Evolutionary conservation across 805 yeast genomes (phyloP).

Genomic region (Saccharomycopsis capsularis): DNA sequence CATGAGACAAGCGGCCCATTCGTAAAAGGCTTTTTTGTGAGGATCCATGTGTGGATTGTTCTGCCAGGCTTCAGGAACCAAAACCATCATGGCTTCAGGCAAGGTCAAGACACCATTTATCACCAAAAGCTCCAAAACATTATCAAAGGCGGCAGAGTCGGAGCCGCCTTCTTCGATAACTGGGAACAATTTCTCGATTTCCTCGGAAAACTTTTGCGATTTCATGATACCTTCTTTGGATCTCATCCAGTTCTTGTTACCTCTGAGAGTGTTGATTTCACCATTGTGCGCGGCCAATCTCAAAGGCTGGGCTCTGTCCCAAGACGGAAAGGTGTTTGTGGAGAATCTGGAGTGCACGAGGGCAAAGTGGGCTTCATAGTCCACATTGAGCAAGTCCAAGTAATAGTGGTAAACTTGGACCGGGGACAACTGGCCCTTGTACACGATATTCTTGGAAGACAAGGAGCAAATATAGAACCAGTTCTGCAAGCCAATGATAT

Average conservation of each 20-base stretch:
- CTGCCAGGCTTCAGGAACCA: conserved; percentile 99
- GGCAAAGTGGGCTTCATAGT: conserved; percentile 92
- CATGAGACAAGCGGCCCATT: conserved; percentile 99
- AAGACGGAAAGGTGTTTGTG: conserved; percentile 97
- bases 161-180: conserved; percentile 98
- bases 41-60: conserved; percentile 82
- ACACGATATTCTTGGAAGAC: conserved; percentile 82
- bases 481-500: conserved; percentile 86
- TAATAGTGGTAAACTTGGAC: conserved; percentile 92
- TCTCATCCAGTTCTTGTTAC: conserved; percentile 99
- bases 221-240: conserved; percentile 97
- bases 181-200: conserved; percentile 84
- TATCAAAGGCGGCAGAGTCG: conserved; percentile 96
- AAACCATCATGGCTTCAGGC: conserved; percentile 95
- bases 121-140: conserved; percentile 84
- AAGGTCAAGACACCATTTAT: conserved; percentile 86
- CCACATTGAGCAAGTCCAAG: conserved; percentile 85
- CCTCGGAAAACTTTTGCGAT: conserved; percentile 81
- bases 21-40: conserved; percentile 88
- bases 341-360: conserved; percentile 96
- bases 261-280: conserved; percentile 94
- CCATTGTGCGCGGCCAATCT: conserved; percentile 98
- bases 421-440: conserved; percentile 97
- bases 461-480: conserved; percentile 97
- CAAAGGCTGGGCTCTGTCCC: conserved; percentile 99